Evolutionary conservation across 2,329 filamentous ascomycete genomes (phyloP), one percentile per base, ranked within the genome.

Genomic region (Nemania sp.): DNA sequence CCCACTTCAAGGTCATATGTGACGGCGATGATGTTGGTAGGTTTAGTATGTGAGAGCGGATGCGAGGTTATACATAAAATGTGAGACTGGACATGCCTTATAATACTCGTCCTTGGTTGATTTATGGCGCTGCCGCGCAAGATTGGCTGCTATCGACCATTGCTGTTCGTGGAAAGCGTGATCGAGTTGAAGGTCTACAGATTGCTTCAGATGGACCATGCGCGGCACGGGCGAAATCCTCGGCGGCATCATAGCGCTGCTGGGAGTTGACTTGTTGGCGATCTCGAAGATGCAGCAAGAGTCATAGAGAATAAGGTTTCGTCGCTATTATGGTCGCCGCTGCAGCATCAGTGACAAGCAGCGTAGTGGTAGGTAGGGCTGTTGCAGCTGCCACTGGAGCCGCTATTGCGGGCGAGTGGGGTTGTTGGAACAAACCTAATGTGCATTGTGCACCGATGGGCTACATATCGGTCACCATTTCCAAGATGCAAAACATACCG

Each of bases 31-130:
- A n/a, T n/a, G n/a, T n/a, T n/a, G n/a, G n/a, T n/a, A n/a, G n/a
- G n/a, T n/a, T 2, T 8, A 26, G 14, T 11, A n/a, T 15, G 23
- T 28, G 2, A 6, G 14, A 20, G 15, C 17, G 19, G 33, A 43
- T 17, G 28, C 26, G 22, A 46, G 24, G 9, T 51, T 33, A 17
- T 12, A 31, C 9, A 12, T 5, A 42, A 20, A 14, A n/a, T 33
- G 11, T 24, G 17, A 5, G 41, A 23, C 42, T 40, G 14, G 15
- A 83, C 80, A 70, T 82, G 75, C 57, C 46, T 45, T 60, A 61
- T 79, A 84, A 63, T 84, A 84, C 6, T 77, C 72, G 36, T 83
- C 80, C 46, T 81, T 80, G 36, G 72, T 73, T 1, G 72, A 67
- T 60, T 75, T 76, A 52, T 72, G 71, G 23, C 79, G 72, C 67